These are phyloP conservation scores for Amniculicola lignicola DNA, from an alignment of 495 filamentous ascomycete species.

Conservation along the genomic window DNA sequence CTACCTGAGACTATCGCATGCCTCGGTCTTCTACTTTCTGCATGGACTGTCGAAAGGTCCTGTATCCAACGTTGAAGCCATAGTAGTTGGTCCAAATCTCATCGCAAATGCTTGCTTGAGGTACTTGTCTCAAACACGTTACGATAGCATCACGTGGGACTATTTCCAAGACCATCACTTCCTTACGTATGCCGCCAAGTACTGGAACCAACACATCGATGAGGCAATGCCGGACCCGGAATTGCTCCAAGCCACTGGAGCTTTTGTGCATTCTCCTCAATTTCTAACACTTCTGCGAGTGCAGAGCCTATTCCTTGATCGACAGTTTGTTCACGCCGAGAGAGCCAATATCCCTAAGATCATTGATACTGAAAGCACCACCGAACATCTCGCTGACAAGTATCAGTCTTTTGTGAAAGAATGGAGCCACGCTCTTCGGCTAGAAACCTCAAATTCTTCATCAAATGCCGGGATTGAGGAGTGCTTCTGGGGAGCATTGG, in stretches of 20 bases:
- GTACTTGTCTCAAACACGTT: not conserved
- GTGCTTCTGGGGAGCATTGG: constrained; percentile 1
- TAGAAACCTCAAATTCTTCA: not conserved
- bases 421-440: not conserved
- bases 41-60: not conserved
- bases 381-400: not conserved
- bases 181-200: not conserved
- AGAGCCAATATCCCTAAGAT: not conserved
- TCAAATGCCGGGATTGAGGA: not conserved
- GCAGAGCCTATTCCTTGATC: constrained; percentile 1
- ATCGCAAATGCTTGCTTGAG: not conserved
- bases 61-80: not conserved
- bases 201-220: not conserved
- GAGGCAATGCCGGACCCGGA: not conserved
- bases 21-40: not conserved
- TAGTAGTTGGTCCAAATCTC: not conserved
- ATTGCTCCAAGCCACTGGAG: not conserved
- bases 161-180: not conserved
- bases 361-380: not conserved
- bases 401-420: not conserved
- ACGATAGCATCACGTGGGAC: not conserved
- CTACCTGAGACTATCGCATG: not conserved
- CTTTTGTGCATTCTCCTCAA: not conserved
- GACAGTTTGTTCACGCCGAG: not conserved
- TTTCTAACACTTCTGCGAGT: not conserved